Evolutionary conservation across 2,329 filamentous ascomycete genomes (phyloP), one percentile per base, ranked within the genome.

Genomic region (Aspergillus brasiliensis): DNA sequence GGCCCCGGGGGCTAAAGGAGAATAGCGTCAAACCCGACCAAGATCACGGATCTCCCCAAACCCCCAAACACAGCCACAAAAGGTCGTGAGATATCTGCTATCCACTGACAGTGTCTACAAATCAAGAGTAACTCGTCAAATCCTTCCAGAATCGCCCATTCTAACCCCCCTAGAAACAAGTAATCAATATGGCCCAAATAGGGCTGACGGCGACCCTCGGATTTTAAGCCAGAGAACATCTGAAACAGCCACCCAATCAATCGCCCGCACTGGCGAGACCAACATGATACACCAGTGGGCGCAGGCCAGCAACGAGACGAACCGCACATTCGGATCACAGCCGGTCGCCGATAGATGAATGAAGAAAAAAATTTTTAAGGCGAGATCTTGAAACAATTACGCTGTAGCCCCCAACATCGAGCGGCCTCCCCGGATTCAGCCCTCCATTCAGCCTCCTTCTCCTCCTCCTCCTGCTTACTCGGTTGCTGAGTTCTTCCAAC

Each of bases 291-390:
- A 19, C 8, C 19, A 6, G 40, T 11, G 40, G 31, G 19, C 40
- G 19, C 17, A 21, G 40, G 10, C 10, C 37, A 17, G 19, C n/a
- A 19, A 44, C 19, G 15, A 28, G 42, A 42, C 51, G 37, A 21
- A 31, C 37, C 23, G 25, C 23, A 13, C 5, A 37, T n/a, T 55
- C 52, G 52, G 52, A 34, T 46, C 17, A 2, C 25, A 28, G 38
- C 51, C 52, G 52, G 52, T 55, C 38, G 5, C 52, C 52, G 52
- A 55, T 55, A 44, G n/a, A 55, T 55, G 52, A 55, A 52, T 15
- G 49, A 25, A 38, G n/a, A 15, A 34, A 34, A 34, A 5, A 34
- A 44, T 13, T 13, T 28, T 27, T 3, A 25, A 25, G 15, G 5
- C 25, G 40, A n/a, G 51, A n/a, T 28, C 42, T n/a, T 46, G 52